These are phyloP conservation scores for Solanum neorickii DNA, from an alignment of 257 asterid genomes.

Conservation along the genomic window DNA sequence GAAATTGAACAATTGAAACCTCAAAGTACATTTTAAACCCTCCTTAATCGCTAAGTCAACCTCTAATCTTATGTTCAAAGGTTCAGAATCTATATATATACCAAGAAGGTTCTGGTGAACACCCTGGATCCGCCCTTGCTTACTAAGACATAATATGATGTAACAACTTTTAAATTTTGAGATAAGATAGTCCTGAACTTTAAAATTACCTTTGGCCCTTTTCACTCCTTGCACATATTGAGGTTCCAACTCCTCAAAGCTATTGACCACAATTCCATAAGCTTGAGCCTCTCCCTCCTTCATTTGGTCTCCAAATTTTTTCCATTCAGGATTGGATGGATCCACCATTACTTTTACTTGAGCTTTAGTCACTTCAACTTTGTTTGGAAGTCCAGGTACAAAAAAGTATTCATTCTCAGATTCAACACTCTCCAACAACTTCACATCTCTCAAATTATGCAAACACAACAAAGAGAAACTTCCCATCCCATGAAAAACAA, in stretches of 20 bases:
- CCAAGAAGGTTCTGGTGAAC: neutral
- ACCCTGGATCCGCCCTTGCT: neutral
- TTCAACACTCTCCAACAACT: neutral
- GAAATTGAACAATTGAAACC: neutral
- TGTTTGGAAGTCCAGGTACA: neutral
- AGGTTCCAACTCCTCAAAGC: neutral
- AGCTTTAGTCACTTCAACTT: neutral
- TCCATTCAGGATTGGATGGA: neutral
- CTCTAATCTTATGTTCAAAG: neutral
- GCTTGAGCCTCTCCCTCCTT: neutral
- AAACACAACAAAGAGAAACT: neutral
- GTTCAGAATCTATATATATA: too few species aligned
- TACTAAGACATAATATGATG: neutral
- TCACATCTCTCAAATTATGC: neutral
- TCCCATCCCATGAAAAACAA: neutral
- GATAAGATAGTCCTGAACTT: neutral
- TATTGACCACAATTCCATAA: neutral
- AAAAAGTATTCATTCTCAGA: neutral
- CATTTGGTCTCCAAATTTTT: neutral
- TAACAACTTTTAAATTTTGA: neutral
- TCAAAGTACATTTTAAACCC: neutral
- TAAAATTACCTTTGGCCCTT: neutral
- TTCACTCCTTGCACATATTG: neutral
- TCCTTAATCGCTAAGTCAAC: neutral
- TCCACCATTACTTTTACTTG: neutral